Conservation (phyloP, 2,329 filamentous ascomycete species). For the Bisporella sp. region DNA sequence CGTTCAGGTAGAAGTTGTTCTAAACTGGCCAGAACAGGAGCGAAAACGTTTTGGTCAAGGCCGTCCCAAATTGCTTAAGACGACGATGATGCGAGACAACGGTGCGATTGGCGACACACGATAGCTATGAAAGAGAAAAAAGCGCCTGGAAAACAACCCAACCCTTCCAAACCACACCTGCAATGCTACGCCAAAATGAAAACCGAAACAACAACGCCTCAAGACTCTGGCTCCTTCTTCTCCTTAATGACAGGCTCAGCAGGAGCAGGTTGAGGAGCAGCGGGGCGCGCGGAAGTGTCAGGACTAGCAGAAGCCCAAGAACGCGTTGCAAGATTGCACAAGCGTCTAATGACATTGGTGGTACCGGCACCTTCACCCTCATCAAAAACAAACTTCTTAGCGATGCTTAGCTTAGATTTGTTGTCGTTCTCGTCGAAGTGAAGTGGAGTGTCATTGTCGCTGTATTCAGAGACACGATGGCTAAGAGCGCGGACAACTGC, state of each 20-base stretch:
- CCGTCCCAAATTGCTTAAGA: too few relatives aligned
- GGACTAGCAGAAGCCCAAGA: conserved; percentile 18
- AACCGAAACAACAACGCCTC: not conserved
- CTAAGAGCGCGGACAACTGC: conserved; percentile 72
- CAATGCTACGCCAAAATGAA: conserved; percentile 1
- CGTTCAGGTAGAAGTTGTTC: too few relatives aligned
- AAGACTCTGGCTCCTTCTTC: not conserved
- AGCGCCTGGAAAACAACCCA: too few relatives aligned
- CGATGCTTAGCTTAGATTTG: conserved; percentile 59
- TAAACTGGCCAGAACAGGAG: too few relatives aligned
- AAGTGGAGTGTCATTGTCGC: conserved; percentile 47
- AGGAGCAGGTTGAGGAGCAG: not conserved
- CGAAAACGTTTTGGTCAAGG: too few relatives aligned
- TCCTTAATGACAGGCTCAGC: not conserved
- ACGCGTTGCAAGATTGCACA: conserved; percentile 59
- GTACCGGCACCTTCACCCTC: conserved; percentile 63
- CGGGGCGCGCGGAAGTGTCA: not conserved
- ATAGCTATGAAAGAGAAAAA: too few relatives aligned
- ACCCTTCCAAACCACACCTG: not conserved
- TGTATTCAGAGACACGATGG: conserved; percentile 53
- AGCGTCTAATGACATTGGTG: conserved; percentile 64
- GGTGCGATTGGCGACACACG: too few relatives aligned
- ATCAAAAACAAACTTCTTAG: conserved; percentile 61
- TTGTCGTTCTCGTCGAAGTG: conserved; percentile 61
- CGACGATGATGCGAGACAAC: too few relatives aligned